A percentile compares a stretch with the other conserved stretches of the same genome.
Conservation (phyloP, 164 flowering plant genomes). For the Chloranthus sessilifolius region DNA sequence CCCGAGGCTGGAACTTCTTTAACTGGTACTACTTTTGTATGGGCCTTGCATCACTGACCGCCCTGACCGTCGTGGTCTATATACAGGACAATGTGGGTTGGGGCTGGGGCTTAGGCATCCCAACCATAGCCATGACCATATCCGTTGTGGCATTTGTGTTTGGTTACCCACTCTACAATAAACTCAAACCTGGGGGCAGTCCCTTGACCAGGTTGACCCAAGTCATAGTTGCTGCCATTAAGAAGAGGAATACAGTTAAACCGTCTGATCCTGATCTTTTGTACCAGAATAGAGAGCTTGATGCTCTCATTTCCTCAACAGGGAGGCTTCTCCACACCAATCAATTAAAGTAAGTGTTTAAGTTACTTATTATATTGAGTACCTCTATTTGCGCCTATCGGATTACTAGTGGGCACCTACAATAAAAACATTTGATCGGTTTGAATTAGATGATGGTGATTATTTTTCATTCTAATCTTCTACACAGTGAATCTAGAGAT, state of each 20-base stretch:
- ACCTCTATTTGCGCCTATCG: no score
- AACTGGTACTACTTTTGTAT: constrained; percentile 60
- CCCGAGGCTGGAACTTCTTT: constrained; percentile 47
- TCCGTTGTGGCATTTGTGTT: constrained; percentile 44
- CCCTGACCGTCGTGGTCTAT: constrained; percentile 57
- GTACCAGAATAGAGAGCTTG: constrained; percentile 49
- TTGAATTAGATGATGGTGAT: no score
- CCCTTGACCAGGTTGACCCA: constrained; percentile 51
- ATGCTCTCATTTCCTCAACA: constrained; percentile 36
- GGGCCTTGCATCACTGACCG: constrained; percentile 53
- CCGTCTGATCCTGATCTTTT: constrained; percentile 39
- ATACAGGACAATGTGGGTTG: constrained; percentile 70
- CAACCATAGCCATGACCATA: constrained; percentile 50
- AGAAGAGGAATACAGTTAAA: constrained; percentile 33
- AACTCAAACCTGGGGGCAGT: constrained; percentile 50
- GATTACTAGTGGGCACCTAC: no score
- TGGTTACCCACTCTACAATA: constrained; percentile 44
- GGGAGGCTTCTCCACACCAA: constrained; percentile 61
- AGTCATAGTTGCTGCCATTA: constrained; percentile 48
- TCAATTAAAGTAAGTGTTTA: constrained; percentile 56
- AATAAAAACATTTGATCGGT: no score
- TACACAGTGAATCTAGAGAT: no score
- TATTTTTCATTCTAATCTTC: no score
- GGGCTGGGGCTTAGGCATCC: constrained; percentile 82
- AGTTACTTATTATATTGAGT: no score